Base-by-base conservation (phyloP, 768 basidiomycete genomes). In the Gloeopeniophorella convolvens region DNA sequence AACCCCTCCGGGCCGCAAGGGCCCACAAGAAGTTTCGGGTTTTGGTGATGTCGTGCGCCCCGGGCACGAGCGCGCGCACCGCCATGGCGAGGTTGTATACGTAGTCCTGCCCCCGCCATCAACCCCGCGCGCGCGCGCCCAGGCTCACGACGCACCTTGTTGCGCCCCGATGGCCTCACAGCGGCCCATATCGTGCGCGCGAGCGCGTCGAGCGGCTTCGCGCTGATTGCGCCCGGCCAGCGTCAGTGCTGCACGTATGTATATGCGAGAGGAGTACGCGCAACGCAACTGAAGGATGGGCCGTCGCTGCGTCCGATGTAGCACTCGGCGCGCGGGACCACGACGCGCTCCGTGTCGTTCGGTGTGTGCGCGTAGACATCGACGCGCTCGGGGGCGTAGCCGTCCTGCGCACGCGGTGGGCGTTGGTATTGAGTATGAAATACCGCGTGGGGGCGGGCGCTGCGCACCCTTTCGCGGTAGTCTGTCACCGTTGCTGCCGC, bases 231-330 rank as follows among this genome's bases (percentile, higher is more conserved):
- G 11, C 6, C 4, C n/a, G n/a, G 5, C n/a, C n/a, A n/a, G n/a
- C n/a, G n/a, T n/a, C n/a, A n/a, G n/a, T n/a, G n/a, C n/a, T n/a
- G n/a, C n/a, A n/a, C n/a, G n/a, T n/a, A n/a, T n/a, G n/a, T n/a
- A n/a, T n/a, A n/a, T n/a, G n/a, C n/a, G n/a, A n/a, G n/a, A n/a
- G n/a, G 42, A 26, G n/a, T 18, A 60, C 79, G 42, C 57, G n/a
- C n/a, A n/a, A n/a, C n/a, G n/a, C n/a, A n/a, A 94, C 91, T 74
- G 64, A 96, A 95, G 0, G 89, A 90, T 0, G 89, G 88, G 56
- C 94, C 94, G 56, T 89, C 82, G 12, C 80, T 79, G 37, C 80
- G 75, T 3, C 92, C 93, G 7, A 95, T 88, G 62, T 94, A 97
- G 49, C 89, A 86, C 82, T 89, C 48, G 45, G 79, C 85, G 30